phyloP scores from a whole-genome alignment of 2,329 filamentous ascomycete species.

The Mollisiaceae sp. region DNA sequence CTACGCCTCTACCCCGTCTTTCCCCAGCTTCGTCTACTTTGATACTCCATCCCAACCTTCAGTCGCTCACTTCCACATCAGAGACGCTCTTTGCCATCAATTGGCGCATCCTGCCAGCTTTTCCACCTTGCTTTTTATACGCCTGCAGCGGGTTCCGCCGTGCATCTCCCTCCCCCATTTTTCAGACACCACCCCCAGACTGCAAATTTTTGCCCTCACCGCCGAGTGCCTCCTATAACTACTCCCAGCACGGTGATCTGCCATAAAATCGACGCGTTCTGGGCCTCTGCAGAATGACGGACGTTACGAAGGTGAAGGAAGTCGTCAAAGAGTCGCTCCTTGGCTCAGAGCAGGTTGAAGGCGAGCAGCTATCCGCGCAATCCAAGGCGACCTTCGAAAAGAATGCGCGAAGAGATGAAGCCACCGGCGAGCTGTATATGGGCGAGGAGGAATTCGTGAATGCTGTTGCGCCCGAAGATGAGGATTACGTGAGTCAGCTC shows the following conservation, averaged over 20 bases:
- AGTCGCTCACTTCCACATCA: conserved; percentile 13
- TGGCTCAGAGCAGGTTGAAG: conserved; percentile 55
- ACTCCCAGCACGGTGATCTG: neutral
- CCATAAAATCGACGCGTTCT: conserved; percentile 14
- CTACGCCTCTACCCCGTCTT: neutral
- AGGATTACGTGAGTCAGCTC: conserved; percentile 83
- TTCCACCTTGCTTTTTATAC: conserved; percentile 25
- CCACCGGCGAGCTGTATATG: conserved; percentile 80
- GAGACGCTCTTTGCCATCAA: conserved; percentile 14
- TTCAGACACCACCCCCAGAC: conserved; percentile 16
- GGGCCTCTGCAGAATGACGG: conserved; percentile 35
- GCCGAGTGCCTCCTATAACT: neutral
- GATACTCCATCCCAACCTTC: conserved; percentile 7
- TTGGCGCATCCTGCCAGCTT: conserved; percentile 19
- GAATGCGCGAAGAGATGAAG: conserved; percentile 76
- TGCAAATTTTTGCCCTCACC: conserved; percentile 13
- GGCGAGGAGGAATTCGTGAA: conserved; percentile 86
- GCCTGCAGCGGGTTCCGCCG: conserved; percentile 12
- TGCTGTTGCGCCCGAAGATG: conserved; percentile 82
- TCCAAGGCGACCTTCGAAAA: conserved; percentile 77
- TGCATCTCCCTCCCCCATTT: conserved; percentile 20
- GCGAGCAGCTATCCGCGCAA: conserved; percentile 70
- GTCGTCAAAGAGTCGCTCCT: conserved; percentile 81
- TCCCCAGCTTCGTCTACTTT: neutral
- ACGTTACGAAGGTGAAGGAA: conserved; percentile 50